Percentiles rank a stretch among this genome's conserved stretches.
phyloP scores from a whole-genome alignment of 768 basidiomycete genomes.

The Tephrocybe sp. region DNA sequence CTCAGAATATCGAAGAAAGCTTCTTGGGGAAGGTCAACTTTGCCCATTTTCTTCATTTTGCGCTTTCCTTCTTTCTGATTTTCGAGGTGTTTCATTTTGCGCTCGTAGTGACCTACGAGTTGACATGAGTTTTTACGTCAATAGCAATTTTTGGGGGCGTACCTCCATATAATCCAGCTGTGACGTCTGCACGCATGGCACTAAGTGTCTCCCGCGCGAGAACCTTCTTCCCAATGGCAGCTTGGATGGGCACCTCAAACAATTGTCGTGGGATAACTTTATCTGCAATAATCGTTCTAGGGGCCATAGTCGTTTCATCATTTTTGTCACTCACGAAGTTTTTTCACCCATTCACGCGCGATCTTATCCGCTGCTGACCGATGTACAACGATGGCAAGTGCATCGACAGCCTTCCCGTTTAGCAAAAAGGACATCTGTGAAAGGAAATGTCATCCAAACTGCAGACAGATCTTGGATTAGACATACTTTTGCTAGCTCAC shows the following conservation, averaged over 20 bases:
- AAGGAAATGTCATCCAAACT: neutral
- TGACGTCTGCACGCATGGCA: constrained; percentile 88
- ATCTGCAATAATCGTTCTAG: constrained; percentile 41
- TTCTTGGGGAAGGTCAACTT: constrained; percentile 89
- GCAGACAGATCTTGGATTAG: neutral
- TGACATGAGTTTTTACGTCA: neutral
- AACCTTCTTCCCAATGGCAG: constrained; percentile 82
- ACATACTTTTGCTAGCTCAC: constrained; percentile 79
- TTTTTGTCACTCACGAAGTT: constrained; percentile 67
- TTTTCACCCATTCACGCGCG: constrained; percentile 86
- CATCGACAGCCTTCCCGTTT: constrained; percentile 89
- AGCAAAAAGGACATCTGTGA: constrained; percentile 85
- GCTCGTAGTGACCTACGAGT: constrained; percentile 81
- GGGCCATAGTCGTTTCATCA: neutral
- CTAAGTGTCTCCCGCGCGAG: constrained; percentile 88
- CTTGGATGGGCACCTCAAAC: constrained; percentile 96
- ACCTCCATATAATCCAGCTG: constrained; percentile 92
- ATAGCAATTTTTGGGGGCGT: constrained; percentile 7
- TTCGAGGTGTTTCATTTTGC: constrained; percentile 85
- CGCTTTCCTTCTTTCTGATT: constrained; percentile 94
- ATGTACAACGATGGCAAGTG: constrained; percentile 90
- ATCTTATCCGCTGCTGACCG: constrained; percentile 72
- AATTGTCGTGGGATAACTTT: constrained; percentile 91
- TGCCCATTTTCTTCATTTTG: constrained; percentile 84
- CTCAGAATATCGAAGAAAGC: constrained; percentile 92